These are phyloP conservation scores for Pleurotus djamor DNA, from an alignment of 768 basidiomycete genomes.

Conservation along the genomic window DNA sequence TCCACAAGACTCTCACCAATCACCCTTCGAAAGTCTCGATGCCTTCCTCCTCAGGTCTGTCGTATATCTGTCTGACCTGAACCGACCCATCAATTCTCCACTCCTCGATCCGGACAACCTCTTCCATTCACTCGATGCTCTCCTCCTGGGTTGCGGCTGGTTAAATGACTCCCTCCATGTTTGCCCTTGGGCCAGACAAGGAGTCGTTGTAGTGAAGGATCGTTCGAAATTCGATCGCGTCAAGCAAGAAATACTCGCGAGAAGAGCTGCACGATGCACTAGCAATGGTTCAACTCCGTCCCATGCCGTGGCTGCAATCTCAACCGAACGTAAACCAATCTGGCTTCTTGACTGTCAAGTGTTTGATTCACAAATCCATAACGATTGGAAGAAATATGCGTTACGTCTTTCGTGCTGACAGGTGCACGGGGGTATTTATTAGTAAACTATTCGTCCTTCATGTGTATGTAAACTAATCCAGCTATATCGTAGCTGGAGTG, in stretches of 20 bases:
- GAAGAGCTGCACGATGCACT: neutral
- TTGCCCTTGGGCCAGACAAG: slow-evolving; percentile 19
- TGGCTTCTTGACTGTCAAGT: slow-evolving; percentile 10
- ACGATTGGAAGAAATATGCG: neutral
- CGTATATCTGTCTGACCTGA: slow-evolving; percentile 7
- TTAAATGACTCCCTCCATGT: neutral
- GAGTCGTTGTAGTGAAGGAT: slow-evolving; percentile 36
- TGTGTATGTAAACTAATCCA: neutral
- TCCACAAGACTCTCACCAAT: neutral
- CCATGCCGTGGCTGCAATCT: too few relatives aligned
- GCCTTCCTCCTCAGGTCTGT: neutral
- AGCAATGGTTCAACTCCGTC: too few relatives aligned
- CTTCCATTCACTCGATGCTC: slow-evolving; percentile 40
- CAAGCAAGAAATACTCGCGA: slow-evolving; percentile 10
- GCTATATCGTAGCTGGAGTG: neutral
- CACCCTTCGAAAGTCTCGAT: neutral
- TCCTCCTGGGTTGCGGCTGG: slow-evolving; percentile 50
- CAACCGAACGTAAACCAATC: neutral
- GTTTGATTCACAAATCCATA: neutral
- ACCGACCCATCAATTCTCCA: slow-evolving; percentile 11
- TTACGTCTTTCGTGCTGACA: neutral
- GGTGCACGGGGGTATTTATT: neutral
- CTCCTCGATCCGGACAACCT: slow-evolving; percentile 25
- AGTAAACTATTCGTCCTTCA: too few relatives aligned
- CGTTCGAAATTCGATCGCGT: slow-evolving; percentile 12